Evolutionary conservation across 495 filamentous ascomycete species (phyloP), one percentile per base, ranked within the genome.

Genomic region (Xylaria nigripes): DNA sequence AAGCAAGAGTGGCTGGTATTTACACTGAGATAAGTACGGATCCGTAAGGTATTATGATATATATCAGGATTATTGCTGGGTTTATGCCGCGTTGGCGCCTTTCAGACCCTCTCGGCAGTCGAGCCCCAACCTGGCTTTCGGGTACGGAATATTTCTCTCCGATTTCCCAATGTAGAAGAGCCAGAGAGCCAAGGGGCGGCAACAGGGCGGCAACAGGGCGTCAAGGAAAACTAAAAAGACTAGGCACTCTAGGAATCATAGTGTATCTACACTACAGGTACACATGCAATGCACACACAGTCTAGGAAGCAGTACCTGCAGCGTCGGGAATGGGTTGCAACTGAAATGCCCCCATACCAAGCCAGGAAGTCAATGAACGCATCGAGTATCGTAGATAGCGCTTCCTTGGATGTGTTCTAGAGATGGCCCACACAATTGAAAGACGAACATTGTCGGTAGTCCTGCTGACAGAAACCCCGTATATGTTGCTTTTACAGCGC

Each of bases 131-230:
- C 10, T 16, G 51, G 38, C 43, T 30, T 48, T 21, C 23, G 34
- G 46, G 46, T 19, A n/a, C n/a, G n/a, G n/a, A n/a, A n/a, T n/a
- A n/a, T 49, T 13, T 27, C 21, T 13, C 53, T 55, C 53, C 53
- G 53, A 32, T 12, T 49, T 49, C 45, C 53, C 45, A 25, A 36
- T 49, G 23, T 6, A 40, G 46, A 18, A 12, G 19, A 2, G 22
- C 43, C 2, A 45, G 22, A 25, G 19, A 3, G 43, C 6, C 21
- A 13, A 5, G 43, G 23, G 10, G 6, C 25, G 21, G 27, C 5
- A 10, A 10, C 27, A 30, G 6, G 22, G 34, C 38, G 38, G n/a
- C n/a, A n/a, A n/a, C n/a, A n/a, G 16, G 25, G 43, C 13, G 24
- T 9, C 16, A 46, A 29, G 19, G 29, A 36, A 29, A 36, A 41